These are phyloP conservation scores for Trametes meyenii DNA, from an alignment of 768 basidiomycete species.

Conservation along the genomic window DNA sequence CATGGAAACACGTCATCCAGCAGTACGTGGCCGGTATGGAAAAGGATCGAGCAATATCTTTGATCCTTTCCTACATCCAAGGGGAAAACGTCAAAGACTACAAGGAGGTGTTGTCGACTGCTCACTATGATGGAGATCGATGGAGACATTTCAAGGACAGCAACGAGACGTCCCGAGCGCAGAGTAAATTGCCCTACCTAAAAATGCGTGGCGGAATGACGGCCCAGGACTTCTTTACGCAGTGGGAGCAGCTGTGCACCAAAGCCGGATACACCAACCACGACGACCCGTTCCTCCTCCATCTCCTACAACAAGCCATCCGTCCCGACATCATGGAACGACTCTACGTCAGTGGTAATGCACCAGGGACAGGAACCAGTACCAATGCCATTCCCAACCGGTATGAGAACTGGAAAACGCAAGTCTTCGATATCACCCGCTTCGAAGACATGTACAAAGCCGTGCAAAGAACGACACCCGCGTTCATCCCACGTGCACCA, in stretches of 20 bases:
- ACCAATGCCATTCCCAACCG: background rate
- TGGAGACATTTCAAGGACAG: background rate
- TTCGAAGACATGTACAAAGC: background rate
- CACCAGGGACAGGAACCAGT: background rate
- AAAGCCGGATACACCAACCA: no score
- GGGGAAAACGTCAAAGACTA: conserved; percentile 1
- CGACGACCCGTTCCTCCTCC: no score
- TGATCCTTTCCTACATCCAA: background rate
- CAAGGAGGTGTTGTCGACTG: background rate
- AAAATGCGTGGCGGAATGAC: background rate
- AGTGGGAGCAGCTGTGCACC: background rate
- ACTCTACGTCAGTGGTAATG: background rate
- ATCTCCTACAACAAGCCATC: no score
- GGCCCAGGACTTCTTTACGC: background rate
- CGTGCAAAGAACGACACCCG: background rate
- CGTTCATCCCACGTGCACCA: background rate
- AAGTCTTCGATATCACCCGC: background rate
- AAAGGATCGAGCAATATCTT: background rate
- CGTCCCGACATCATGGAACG: background rate
- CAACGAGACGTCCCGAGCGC: background rate
- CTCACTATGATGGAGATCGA: background rate
- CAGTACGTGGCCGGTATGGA: conserved; percentile 2
- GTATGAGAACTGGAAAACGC: conserved; percentile 1
- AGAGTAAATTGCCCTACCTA: background rate
- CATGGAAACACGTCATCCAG: conserved; percentile 11